These are phyloP conservation scores for Leishmania major DNA, from an alignment of 208 protist genomes.

Conservation along the genomic window DNA sequence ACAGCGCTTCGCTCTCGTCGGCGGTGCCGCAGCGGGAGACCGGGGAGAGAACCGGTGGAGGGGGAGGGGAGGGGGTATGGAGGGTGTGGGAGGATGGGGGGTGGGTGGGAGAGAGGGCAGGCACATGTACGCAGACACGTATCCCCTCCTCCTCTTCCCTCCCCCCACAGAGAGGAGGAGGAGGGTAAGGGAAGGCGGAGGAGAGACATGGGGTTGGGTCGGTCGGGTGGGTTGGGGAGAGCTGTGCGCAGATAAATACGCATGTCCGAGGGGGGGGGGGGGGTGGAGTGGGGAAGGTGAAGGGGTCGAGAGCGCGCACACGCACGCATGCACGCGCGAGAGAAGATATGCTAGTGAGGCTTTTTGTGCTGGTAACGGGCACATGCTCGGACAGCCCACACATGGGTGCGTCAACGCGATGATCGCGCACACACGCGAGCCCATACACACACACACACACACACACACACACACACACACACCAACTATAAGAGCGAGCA, in stretches of 20 bases:
- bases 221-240: no score
- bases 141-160: neutral
- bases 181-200: neutral
- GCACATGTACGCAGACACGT: neutral
- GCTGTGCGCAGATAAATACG: no score
- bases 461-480: no score
- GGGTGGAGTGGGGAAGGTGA: no score
- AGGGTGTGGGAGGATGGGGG: neutral
- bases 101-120: neutral
- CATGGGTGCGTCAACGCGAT: neutral
- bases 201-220: neutral
- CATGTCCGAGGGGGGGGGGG: no score
- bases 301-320: neutral
- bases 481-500: neutral
- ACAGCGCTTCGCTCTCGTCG: no score
- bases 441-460: no score
- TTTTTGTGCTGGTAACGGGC: neutral
- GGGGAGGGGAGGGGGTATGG: neutral
- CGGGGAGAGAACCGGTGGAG: no score
- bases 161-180: neutral
- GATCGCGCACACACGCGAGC: no score
- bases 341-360: neutral
- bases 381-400: neutral
- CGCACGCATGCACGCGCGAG: slow-evolving; percentile 1
- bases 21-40: no score